Base-by-base conservation (phyloP, 73 alveolate genomes). In the Effrenium voratum region DNA sequence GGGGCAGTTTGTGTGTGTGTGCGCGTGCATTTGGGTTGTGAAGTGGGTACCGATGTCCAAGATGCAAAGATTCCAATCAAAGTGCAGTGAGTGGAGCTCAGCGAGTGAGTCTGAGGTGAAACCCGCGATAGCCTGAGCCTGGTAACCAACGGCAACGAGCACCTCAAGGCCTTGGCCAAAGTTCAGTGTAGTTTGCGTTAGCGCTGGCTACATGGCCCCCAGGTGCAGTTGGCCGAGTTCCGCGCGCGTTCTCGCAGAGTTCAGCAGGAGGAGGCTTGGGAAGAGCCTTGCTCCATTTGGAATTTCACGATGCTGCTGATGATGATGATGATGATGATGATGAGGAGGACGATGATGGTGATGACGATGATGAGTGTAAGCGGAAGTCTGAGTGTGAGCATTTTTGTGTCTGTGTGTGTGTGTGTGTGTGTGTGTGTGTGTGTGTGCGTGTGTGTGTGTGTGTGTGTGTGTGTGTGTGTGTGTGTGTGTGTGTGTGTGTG, bases 141-240 rank as follows among this genome's bases (percentile, higher is more conserved):
- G 95, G 95, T 72, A 55, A 66, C 95, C 22, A 87, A 87, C 44
- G 95, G 95, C 68, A 87, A 87, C 47, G 72, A 87, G 50, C 95
- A 87, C 30, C 76, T 87, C 70, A 87, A 87, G 72, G 95, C 93
- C 12, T 47, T 60, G 40, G 10, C n/a, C 13, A 40, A 3, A 26
- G 15, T 6, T 73, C 40, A 16, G 10, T 75, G 41, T 19, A 34
- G n/a, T 34, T 41, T 36, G 52, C 47, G 86, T 75, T 41, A 12
- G 15, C 34, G 41, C 41, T 26, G 13, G 80, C 80, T 68, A 12
- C 88, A 52, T 8, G 8, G 63, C 26, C 63, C 46, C 2, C 63
- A 87, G 95, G 95, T 60, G 50, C 95, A 87, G 43, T 41, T 87
- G 72, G 95, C 85, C 8, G 95, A 87, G 85, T 87, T 60, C 84